Evolutionary conservation across 2,329 filamentous ascomycete species (phyloP).

Genomic region (Chaetomium sp.): DNA sequence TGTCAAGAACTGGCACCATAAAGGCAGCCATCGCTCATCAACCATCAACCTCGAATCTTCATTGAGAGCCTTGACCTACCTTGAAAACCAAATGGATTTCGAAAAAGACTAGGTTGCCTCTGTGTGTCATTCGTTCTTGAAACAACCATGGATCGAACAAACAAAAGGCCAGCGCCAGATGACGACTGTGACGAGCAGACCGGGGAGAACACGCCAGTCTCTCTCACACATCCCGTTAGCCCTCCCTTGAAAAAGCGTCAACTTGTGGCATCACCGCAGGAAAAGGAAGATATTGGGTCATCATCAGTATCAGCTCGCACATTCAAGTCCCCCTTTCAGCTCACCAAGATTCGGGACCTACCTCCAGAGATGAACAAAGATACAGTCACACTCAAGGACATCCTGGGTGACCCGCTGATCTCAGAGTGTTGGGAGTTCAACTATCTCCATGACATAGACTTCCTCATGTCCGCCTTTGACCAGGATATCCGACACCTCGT

Average conservation of each 20-base stretch:
- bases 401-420: conserved; percentile 75
- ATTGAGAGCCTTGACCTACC: background rate
- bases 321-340: conserved; percentile 67
- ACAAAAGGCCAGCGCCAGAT: conserved; percentile 5
- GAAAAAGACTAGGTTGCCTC: background rate
- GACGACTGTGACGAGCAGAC: conserved; percentile 11
- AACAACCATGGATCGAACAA: conserved; percentile 15
- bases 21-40: background rate
- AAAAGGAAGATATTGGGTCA: background rate
- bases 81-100: background rate
- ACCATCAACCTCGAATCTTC: background rate
- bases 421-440: conserved; percentile 73
- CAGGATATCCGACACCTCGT: conserved; percentile 52
- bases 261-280: conserved; percentile 1
- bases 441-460: conserved; percentile 62
- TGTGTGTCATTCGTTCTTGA: background rate
- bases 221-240: conserved; percentile 48
- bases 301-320: conserved; percentile 2
- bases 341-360: conserved; percentile 70
- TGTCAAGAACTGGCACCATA: background rate
- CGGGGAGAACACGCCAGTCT: conserved; percentile 33
- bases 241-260: conserved; percentile 39
- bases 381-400: conserved; percentile 64
- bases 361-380: conserved; percentile 62
- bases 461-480: conserved; percentile 58